phyloP scores from a whole-genome alignment of 441 rosid species.

The Euphorbia schlechtendalii region DNA sequence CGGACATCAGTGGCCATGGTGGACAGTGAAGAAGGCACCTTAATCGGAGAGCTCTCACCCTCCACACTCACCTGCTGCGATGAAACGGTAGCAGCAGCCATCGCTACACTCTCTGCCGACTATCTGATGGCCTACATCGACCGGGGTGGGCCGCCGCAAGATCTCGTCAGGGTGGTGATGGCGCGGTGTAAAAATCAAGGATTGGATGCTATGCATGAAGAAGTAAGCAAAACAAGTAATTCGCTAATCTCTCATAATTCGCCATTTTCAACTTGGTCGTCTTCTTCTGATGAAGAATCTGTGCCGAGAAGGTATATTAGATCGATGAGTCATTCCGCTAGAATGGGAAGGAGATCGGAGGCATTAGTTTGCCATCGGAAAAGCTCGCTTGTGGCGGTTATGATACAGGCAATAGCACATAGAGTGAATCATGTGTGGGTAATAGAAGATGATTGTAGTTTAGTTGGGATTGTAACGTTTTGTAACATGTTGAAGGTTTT shows the following conservation, averaged over 20 bases:
- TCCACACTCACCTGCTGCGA: conserved; percentile 67
- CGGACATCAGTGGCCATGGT: conserved; percentile 79
- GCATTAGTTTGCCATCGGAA: conserved; percentile 72
- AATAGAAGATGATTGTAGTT: conserved; percentile 54
- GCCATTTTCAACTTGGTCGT: conserved; percentile 28
- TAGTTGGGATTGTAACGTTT: conserved; percentile 84
- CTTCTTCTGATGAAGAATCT: conserved; percentile 71
- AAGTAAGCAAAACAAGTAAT: conserved; percentile 26
- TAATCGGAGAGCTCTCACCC: conserved; percentile 81
- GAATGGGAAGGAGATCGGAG: conserved; percentile 74
- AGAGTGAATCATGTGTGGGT: conserved; percentile 93
- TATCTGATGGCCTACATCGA: conserved; percentile 88
- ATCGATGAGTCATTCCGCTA: conserved; percentile 66
- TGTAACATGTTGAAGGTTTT: conserved; percentile 55
- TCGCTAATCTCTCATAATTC: conserved; percentile 2
- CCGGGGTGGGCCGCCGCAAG: conserved; percentile 83
- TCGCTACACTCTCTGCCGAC: conserved; percentile 61
- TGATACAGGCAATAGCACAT: conserved; percentile 84
- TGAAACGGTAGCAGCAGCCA: conserved; percentile 66
- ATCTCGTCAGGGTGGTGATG: conserved; percentile 50
- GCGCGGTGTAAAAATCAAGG: conserved; percentile 46
- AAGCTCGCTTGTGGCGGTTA: conserved; percentile 87
- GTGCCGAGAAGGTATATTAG: conserved; percentile 34
- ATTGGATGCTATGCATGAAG: conserved; percentile 47
- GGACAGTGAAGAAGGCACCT: conserved; percentile 36